These are phyloP conservation scores for Lolium perenne DNA, from an alignment of 176 grass and related monocot genomes.

Conservation along the genomic window DNA sequence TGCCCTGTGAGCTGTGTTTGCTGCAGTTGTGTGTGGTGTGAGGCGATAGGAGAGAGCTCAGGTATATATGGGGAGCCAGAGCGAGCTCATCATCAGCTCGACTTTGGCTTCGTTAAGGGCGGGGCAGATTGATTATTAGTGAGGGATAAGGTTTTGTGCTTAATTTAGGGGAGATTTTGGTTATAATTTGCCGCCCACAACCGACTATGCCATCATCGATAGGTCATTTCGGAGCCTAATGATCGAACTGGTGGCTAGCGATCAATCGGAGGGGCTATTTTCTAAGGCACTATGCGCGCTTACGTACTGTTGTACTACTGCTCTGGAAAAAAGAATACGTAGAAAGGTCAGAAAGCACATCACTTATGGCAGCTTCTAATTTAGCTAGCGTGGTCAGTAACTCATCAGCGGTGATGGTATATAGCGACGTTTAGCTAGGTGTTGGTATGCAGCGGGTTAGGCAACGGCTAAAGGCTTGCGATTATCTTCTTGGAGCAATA, in stretches of 20 bases:
- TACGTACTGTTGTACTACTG: constrained; percentile 29
- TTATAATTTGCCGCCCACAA: constrained; percentile 75
- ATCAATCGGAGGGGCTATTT: constrained; percentile 37
- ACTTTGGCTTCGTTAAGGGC: constrained; percentile 37
- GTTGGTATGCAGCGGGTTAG: neutral
- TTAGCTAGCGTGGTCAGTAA: constrained; percentile 6
- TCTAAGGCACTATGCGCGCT: constrained; percentile 11
- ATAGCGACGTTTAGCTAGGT: neutral
- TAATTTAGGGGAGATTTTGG: constrained; percentile 10
- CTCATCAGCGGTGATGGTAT: neutral
- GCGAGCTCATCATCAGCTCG: constrained; percentile 42
- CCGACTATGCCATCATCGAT: constrained; percentile 67
- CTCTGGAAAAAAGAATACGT: neutral
- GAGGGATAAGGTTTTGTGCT: constrained; percentile 41
- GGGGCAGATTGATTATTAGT: constrained; percentile 31
- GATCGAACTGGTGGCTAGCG: constrained; percentile 42
- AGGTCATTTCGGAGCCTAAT: constrained; percentile 35
- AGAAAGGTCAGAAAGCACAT: constrained; percentile 26
- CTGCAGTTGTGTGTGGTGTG: constrained; percentile 45
- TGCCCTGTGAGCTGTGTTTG: neutral
- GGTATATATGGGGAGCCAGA: constrained; percentile 56
- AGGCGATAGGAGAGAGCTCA: neutral
- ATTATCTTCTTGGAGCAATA: neutral
- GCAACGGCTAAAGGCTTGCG: neutral
- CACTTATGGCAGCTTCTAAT: neutral